Conservation (phyloP, 163 green algal species). For the Picocystis sp. region DNA sequence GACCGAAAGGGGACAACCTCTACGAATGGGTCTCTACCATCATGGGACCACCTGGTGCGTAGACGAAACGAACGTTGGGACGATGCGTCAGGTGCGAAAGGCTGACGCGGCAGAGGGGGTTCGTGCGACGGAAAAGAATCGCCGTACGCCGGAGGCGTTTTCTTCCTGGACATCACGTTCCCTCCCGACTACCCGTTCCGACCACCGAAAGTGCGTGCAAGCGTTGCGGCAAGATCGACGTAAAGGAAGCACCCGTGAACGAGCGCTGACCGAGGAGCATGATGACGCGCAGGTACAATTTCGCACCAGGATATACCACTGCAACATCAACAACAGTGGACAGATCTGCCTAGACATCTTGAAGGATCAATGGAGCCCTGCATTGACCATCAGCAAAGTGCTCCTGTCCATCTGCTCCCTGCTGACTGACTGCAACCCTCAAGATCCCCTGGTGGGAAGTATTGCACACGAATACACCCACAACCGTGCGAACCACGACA, state of each 20-base stretch:
- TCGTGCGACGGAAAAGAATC: slow-evolving; percentile 37
- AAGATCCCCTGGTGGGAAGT: slow-evolving; percentile 69
- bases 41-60: slow-evolving; percentile 56
- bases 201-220: slow-evolving; percentile 67
- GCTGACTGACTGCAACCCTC: slow-evolving; percentile 76
- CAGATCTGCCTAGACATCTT: slow-evolving; percentile 91
- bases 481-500: slow-evolving; percentile 74
- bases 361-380: slow-evolving; percentile 90
- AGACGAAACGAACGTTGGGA: background rate
- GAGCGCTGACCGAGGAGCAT: background rate
- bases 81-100: no score
- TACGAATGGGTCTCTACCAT: slow-evolving; percentile 95
- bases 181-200: slow-evolving; percentile 94
- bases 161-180: slow-evolving; percentile 95
- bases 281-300: slow-evolving; percentile 61
- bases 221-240: no score
- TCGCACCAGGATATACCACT: slow-evolving; percentile 94
- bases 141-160: slow-evolving; percentile 78
- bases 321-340: slow-evolving; percentile 88
- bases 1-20: slow-evolving; percentile 93
- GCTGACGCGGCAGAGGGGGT: no score
- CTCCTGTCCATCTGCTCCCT: slow-evolving; percentile 88
- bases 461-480: slow-evolving; percentile 76
- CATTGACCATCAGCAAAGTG: slow-evolving; percentile 87
- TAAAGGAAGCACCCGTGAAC: no score